Evolutionary conservation across 768 basidiomycete species (phyloP), one percentile per base, ranked within the genome.

Genomic region (Agaricus subrufescens): DNA sequence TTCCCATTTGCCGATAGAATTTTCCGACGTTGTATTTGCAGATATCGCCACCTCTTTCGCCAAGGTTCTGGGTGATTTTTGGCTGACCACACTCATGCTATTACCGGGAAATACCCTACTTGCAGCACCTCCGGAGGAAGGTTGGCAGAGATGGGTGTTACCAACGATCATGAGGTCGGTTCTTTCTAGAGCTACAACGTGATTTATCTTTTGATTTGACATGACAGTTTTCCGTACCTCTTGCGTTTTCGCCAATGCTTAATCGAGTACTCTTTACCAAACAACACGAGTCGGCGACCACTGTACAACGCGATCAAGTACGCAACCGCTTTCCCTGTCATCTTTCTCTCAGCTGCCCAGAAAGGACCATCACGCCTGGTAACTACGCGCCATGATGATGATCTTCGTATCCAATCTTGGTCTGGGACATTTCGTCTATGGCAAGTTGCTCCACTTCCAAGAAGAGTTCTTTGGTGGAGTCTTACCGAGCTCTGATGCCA

Each of bases 41-140:
- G 97, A 98, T 77, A 84, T 98, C 58, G 82, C 95, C 65, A 99
- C 97, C 1, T 98, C 95, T 2, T 96, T 91, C 65, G 95, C 97
- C 37, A 98, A 97, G 74, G 94, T 99, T 40, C 75, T 98, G 19
- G 96, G 96, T 11, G 97, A 98, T 65, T 73, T 94, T 42, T 98
- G 92, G 92, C 74, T 98, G 44, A 93, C 91, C 4, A 62, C 87
- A 15, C 85, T 81, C 66, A 94, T 95, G 86, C 77, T 98, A n/a
- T 79, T 91, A 60, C 86, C 87, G 10, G 88, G 91, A 38, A 87
- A 90, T 46, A 89, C 87, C 61, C 75, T 95, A 42, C 71, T 91
- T 19, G 69, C 74, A 15, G 77, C 84, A 44, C 86, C 93, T 7
- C 67, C 74, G 9, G 80, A 82, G 57, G 78, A 81, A 34, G 86